These are phyloP conservation scores for Achlya hypogyna DNA, from an alignment of 352 stramenopile genomes.

Conservation along the genomic window DNA sequence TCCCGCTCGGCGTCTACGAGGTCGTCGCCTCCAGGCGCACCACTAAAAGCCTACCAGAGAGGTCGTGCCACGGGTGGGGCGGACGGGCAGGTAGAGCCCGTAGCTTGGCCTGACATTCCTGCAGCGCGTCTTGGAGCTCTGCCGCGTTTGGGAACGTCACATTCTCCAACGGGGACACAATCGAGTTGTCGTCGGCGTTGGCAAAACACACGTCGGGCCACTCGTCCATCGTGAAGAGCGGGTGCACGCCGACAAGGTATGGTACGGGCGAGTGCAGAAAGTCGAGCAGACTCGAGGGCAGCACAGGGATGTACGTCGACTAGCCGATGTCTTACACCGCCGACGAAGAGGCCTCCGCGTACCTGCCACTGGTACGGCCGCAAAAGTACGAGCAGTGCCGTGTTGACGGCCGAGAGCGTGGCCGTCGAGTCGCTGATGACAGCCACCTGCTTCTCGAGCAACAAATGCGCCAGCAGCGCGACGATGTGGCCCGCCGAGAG, in stretches of 20 bases:
- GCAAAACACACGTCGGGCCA: constrained; percentile 81
- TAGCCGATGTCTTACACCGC: too few relatives aligned
- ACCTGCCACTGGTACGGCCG: constrained; percentile 78
- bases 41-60: constrained; percentile 30
- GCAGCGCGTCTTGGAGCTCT: constrained; percentile 50
- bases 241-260: constrained; percentile 63
- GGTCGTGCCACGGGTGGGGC: constrained; percentile 62
- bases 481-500: constrained; percentile 51
- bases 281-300: constrained; percentile 58
- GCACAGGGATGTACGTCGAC: constrained; percentile 78
- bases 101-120: constrained; percentile 43
- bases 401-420: constrained; percentile 58
- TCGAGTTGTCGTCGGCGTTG: constrained; percentile 52
- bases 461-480: constrained; percentile 51
- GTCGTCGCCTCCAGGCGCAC: background rate
- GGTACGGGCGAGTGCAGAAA: constrained; percentile 79
- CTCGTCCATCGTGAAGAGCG: constrained; percentile 31
- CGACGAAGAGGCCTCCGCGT: background rate
- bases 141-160: constrained; percentile 46
- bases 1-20: constrained; percentile 51
- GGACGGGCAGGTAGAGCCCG: constrained; percentile 28
- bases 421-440: constrained; percentile 63
- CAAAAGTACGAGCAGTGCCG: constrained; percentile 55
- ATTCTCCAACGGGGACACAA: constrained; percentile 32
- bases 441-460: constrained; percentile 76